These are phyloP conservation scores for Flaveria sonorensis DNA, from an alignment of 129 eudicot species.

Conservation along the genomic window DNA sequence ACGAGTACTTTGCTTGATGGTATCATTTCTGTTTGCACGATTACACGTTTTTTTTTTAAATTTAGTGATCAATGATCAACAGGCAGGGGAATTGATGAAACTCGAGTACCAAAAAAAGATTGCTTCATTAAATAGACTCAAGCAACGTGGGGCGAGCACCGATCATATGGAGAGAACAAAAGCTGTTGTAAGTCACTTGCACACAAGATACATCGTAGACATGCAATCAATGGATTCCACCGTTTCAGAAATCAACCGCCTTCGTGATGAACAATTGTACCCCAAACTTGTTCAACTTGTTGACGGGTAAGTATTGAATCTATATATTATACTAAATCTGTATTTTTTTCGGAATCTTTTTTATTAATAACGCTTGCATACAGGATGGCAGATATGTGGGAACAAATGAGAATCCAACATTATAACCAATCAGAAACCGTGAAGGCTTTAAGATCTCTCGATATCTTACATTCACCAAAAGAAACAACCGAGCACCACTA, in stretches of 20 bases:
- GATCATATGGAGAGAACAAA: conserved; percentile 87
- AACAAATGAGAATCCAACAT: conserved; percentile 55
- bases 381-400: conserved; percentile 98
- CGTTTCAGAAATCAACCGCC: conserved; percentile 84
- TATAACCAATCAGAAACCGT: conserved; percentile 57
- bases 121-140: conserved; percentile 73
- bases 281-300: conserved; percentile 93
- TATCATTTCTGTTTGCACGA: not conserved
- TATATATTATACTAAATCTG: not conserved
- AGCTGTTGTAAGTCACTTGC: conserved; percentile 93
- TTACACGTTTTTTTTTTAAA: not conserved
- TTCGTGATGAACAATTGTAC: conserved; percentile 92
- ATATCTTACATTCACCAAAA: conserved; percentile 60
- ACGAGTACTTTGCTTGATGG: not conserved
- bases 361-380: conserved; percentile 15
- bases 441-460: conserved; percentile 51
- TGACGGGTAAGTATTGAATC: conserved; percentile 69
- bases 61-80: conserved; percentile 36
- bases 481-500: conserved; percentile 82
- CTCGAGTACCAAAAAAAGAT: conserved; percentile 87
- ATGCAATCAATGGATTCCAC: conserved; percentile 99
- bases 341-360: not conserved
- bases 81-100: conserved; percentile 98
- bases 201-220: conserved; percentile 96
- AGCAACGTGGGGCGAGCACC: conserved; percentile 74